Base-by-base conservation (phyloP, 2,329 filamentous ascomycete genomes). In the Epichloe bromicola region DNA sequence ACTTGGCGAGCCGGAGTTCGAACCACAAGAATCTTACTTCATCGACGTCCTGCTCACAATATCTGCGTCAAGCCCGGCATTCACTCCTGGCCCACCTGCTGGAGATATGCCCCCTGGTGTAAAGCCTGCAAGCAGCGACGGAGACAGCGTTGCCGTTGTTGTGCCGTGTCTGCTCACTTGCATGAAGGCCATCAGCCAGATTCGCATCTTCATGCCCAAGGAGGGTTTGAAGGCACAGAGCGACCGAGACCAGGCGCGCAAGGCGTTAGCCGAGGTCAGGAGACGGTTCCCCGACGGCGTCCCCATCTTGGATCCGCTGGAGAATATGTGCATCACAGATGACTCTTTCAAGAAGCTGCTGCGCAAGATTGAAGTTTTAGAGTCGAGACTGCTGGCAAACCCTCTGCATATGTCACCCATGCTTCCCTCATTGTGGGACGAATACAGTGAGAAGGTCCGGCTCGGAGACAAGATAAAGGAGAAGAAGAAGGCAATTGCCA, bases 261-360 rank as follows among this genome's bases (percentile, higher is more conserved):
- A 86, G 57, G 78, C 75, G 1, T 68, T 97, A 30, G 77, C 80
- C 41, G 91, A 97, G 66, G 83, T 95, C 15, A 79, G 86, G 67
- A 82, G 82, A 58, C 83, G 93, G 26, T 97, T 98, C 70, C 89
- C 90, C 1, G 93, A 98, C 62, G 93, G 93, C 3, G 73, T 98
- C 51, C 85, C 93, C 3, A 75, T 90, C 6, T 71, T 98, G 17
- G 93, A 98, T 61, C 93, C 93, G 0, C 84, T 98, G 39, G 90
- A 97, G 66, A 90, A 96, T 63, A 97, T 98, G 93, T 79, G 82
- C 30, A 97, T 98, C 61, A 84, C 76, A 4, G 93, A 97, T 61
- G 89, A 95, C 1, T 83, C 82, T 0, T 97, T 98, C 73, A 96
- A 94, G 74, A 88, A 89, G 65, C 79, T 96, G 4, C 78, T 97